Evolutionary conservation across 164 flowering plant genomes (phyloP), one percentile per base, ranked within the genome.

Genomic region (Aristolochia contorta): DNA sequence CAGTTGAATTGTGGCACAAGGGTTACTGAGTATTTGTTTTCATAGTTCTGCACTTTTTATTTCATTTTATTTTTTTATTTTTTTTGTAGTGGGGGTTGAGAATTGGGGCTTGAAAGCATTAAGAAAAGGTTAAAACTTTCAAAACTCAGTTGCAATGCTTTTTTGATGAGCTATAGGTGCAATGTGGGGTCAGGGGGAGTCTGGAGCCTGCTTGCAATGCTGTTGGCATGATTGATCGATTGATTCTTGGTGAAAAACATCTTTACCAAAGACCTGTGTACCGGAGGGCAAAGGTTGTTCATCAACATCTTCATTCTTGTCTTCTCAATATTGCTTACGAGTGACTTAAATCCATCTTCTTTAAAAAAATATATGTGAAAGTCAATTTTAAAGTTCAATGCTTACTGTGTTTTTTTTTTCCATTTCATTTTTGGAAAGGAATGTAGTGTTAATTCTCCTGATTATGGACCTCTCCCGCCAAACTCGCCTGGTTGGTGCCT

Each of bases 191-290:
- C 56, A 84, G 87, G 76, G 84, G 93, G 37, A 80, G 80, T 64
- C 83, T 81, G 59, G 79, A 74, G 57, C 96, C 93, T 67, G 82
- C 96, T 62, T 89, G 96, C 67, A 89, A 84, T 80, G 87, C 89
- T 20, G 93, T 77, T 68, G 93, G 93, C 52, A 71, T 82, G 48
- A 58, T 89, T 69, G 96, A 86, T 69, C 76, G 96, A 20, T 16
- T 68, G 51, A 27, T 89, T 54, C 82, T 89, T 56, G 93, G 96
- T 57, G 71, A 77, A 69, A 64, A 69, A 43, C 92, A 84, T 78
- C 81, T 86, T 16, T 89, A 89, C 67, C 87, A 81, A 48, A 82
- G n/a, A 52, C 93, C 96, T 64, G 89, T 84, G 8, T 89, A 86
- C 64, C 73, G 78, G 75, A 80, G 96, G 75, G 80, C 80, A 63